phyloP scores from a whole-genome alignment of 202 grass and related monocot genomes.

The Musa balbisiana region DNA sequence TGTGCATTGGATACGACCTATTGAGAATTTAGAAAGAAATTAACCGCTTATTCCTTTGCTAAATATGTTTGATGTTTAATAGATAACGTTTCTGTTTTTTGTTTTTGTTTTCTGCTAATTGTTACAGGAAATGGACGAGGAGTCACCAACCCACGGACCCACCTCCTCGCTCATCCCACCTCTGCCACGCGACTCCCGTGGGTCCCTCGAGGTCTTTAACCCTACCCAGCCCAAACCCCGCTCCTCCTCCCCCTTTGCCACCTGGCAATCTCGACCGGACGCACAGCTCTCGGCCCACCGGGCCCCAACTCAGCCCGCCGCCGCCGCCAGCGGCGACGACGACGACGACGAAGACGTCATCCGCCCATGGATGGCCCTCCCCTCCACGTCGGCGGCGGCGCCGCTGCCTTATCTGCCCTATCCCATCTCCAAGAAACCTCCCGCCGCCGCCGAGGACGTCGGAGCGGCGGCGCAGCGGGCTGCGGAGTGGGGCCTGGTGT shows the following conservation, averaged over 20 bases:
- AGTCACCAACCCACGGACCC: background rate
- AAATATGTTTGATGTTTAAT: no score
- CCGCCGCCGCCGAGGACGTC: conserved; percentile 23
- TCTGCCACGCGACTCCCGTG: conserved; percentile 61
- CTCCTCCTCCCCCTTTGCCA: conserved; percentile 32
- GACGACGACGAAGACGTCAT: background rate
- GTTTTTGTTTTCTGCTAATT: no score
- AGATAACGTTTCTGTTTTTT: background rate
- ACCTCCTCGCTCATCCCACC: background rate
- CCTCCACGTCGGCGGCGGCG: background rate
- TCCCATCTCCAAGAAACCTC: background rate
- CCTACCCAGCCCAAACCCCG: conserved; percentile 13
- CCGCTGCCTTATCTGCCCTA: background rate
- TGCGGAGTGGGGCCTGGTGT: conserved; percentile 77
- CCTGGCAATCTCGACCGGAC: conserved; percentile 21
- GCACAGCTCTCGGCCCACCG: background rate
- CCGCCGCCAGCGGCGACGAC: background rate
- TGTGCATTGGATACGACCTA: no score
- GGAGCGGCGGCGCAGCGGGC: conserved; percentile 48
- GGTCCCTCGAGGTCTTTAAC: conserved; percentile 79
- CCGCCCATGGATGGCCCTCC: conserved; percentile 32
- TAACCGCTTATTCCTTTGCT: no score
- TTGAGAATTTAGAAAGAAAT: no score
- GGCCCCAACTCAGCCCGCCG: background rate
- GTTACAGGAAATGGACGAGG: background rate